Base-by-base conservation (phyloP, 1,284 basidiomycete genomes). In the Inonotus obliquus region DNA sequence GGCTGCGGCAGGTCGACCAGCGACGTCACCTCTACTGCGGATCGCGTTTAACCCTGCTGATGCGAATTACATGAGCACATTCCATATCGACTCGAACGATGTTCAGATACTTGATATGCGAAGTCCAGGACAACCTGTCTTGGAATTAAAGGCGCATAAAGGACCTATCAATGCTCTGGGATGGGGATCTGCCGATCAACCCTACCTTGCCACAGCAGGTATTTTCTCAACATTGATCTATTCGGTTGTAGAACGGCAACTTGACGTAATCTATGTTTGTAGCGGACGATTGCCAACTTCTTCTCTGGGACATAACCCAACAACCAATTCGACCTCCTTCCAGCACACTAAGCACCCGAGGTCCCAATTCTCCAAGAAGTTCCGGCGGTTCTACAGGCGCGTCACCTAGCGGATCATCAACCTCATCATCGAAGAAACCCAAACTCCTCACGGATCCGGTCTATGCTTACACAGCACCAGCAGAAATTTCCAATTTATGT, bases 51-150 rank as follows among this genome's bases (percentile, higher is more conserved):
- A 94, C 68, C 93, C 92, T 0, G 81, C 85, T 1, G 90, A 93
- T 72, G 87, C 90, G 11, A 92, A 94, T 73, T 96, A 94, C 69
- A 91, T 95, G 83, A 91, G 91, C n/a, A 94, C 91, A 1, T 97
- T 92, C 76, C 92, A 94, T 68, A 88, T 94, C 82, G 94, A 96
- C 70, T 91, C 91, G 56, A 75, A 81, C 23, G 89, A 93, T 67
- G 82, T 96, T 2, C 90, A 96, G 71, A 92, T 98, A 39, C 78
- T 98, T 63, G 95, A 98, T 71, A 96, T 97, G 90, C 84, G 95
- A 52, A 91, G 87, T 73, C 95, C 95, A 0, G 96, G 96, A 0
- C 87, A 92, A 66, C 94, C 96, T 0, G 94, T 97, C 4, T 89
- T 95, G 70, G 94, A 97, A 72, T 78, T 97, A 17, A 82, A 86